Base-by-base conservation (phyloP, 2,329 filamentous ascomycete species). In the Blumeria hordei region DNA sequence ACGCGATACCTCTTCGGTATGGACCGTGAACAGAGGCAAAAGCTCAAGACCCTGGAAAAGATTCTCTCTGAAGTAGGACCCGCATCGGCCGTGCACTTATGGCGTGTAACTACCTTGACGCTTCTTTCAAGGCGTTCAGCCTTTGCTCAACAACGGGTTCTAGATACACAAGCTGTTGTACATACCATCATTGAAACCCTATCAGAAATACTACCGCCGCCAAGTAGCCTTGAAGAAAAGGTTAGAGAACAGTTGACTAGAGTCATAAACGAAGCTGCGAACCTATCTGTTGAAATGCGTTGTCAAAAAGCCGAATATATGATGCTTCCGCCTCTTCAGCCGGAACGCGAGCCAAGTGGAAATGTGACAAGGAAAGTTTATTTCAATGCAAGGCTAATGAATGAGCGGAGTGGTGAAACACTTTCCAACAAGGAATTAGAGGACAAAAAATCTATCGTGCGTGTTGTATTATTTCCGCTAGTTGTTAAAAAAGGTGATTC, bases 1-100 rank as follows among this genome's bases (percentile, higher is more conserved):
- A 95, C 90, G 8, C 81, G 92, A 59, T 98, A 98, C 67, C 80
- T 98, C 32, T 98, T 98, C 67, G 92, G 92, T 63, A 94, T 98
- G 87, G 92, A 98, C 67, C 79, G 88, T 62, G 92, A 96, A 69
- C 92, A 98, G 69, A 80, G 92, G 62, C 88, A 96, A 68, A 96
- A 96, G 69, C 81, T 98, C 67, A 96, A 98, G 71, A 81, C 84
- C 36, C 77, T 98, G 8, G 93, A 98, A 70, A 95, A 94, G 72
- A 81, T 85, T 41, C 75, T 98, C 34, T 76, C 77, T 18, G 92
- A 98, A 66, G 85, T 94, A 62, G 92, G 90, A 52, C 87, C 90
- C 33, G 74, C 77, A 54, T 77, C 83, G 57, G 88, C 93, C n/a
- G 90, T 98, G 47, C 86, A 92, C 56, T 88, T 92, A 69, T 98